Evolutionary conservation across 441 rosid species (phyloP), one percentile per base, ranked within the genome.

Genomic region (Lepidium campestre): DNA sequence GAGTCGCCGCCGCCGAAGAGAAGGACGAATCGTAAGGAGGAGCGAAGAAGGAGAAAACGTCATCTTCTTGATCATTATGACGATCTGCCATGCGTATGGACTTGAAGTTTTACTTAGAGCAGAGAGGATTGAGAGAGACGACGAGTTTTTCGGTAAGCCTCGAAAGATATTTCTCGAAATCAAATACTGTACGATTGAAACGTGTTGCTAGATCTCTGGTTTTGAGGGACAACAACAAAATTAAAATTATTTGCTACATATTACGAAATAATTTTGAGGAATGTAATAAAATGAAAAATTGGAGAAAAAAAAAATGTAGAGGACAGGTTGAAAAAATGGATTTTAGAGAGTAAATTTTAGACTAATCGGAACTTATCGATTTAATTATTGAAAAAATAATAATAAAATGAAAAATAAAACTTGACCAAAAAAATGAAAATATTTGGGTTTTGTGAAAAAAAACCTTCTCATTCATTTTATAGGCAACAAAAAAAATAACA

Each of bases 11-110:
- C 0, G 42, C 62, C n/a, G 70, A 25, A 54, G 75, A 54, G 35
- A 55, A 70, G 13, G 27, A 32, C 23, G 66, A 61, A 5, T 71
- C 70, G 44, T 48, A 14, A 5, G 78, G 67, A 35, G 78, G 12
- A 5, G 69, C 44, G 73, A 46, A 66, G 61, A 67, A 70, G 44
- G 79, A 76, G 73, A 76, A 76, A 15, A 54, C 70, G 44, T 76
- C 79, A 32, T 71, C 73, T 14, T 64, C 29, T 39, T 25, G 73
- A 5, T 58, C 54, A 47, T 20, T 69, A 34, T 44, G 67, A 20
- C 19, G 65, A 45, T 66, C 76, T 52, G 36, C 72, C 69, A 75
- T 75, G 54, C 2, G 46, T 65, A 20, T 65, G 47, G 74, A 69
- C 66, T 68, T 69, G 70, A 13, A 18, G 62, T 41, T 73, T 67